Conservation (phyloP, 2,329 filamentous ascomycete genomes). For the Westerdykella ornata region DNA sequence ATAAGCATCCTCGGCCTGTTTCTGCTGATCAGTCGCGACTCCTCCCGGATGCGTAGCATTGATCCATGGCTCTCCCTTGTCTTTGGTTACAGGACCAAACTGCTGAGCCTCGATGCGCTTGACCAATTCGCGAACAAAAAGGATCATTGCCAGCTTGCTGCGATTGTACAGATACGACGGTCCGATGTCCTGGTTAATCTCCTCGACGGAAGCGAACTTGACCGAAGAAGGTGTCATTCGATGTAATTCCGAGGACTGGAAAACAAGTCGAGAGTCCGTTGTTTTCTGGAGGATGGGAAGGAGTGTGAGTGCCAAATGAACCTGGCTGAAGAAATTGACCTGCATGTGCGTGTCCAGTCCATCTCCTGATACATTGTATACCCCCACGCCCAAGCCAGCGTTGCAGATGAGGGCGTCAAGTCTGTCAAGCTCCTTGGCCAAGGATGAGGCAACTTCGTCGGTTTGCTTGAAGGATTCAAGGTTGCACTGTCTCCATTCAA, state of each 20-base stretch:
- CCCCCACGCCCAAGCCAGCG: conserved; percentile 46
- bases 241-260: conserved; percentile 48
- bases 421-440: conserved; percentile 38
- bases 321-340: conserved; percentile 47
- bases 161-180: conserved; percentile 45
- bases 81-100: conserved; percentile 26
- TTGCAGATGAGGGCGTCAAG: conserved; percentile 47
- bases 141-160: conserved; percentile 46
- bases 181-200: conserved; percentile 48
- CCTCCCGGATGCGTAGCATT: conserved; percentile 48
- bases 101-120: conserved; percentile 30
- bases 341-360: conserved; percentile 48
- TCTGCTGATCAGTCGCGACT: conserved; percentile 44
- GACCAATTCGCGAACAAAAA: conserved; percentile 42
- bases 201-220: conserved; percentile 41
- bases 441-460: conserved; percentile 40
- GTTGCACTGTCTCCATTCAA: conserved; percentile 44
- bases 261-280: conserved; percentile 43
- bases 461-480: conserved; percentile 43
- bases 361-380: conserved; percentile 46
- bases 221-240: conserved; percentile 34
- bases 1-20: conserved; percentile 47
- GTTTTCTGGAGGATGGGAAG: conserved; percentile 43
- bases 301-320: conserved; percentile 44
- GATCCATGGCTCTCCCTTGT: conserved; percentile 40